Evolutionary conservation across 306 rosid species (phyloP).

Genomic region (Clitoria ternatea): DNA sequence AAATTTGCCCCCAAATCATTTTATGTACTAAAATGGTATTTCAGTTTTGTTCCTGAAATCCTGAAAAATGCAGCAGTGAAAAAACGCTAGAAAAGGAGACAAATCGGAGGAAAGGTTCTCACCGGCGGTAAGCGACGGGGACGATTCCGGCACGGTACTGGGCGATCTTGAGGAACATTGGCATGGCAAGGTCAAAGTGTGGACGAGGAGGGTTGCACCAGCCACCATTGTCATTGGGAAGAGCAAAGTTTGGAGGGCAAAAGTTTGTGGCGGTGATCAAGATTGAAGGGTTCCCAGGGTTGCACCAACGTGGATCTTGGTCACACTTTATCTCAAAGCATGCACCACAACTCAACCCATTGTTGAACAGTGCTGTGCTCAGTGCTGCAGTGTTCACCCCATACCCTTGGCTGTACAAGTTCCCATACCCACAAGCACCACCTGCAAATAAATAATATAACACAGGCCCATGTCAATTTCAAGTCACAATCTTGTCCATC

Average conservation of each 20-base stretch:
- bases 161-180: constrained; percentile 95
- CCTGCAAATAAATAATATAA: constrained; percentile 31
- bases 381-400: constrained; percentile 92
- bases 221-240: constrained; percentile 82
- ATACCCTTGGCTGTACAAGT: constrained; percentile 93
- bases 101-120: constrained; percentile 6
- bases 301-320: constrained; percentile 76
- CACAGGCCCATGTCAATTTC: too few relatives aligned
- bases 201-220: constrained; percentile 98
- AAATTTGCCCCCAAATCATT: too few relatives aligned
- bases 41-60: too few relatives aligned
- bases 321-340: constrained; percentile 89
- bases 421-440: constrained; percentile 94
- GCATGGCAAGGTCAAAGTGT: constrained; percentile 98
- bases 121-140: constrained; percentile 93
- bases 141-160: constrained; percentile 96
- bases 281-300: constrained; percentile 85
- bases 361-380: constrained; percentile 93
- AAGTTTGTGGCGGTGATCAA: constrained; percentile 87
- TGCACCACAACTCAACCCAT: constrained; percentile 79
- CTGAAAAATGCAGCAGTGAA: too few relatives aligned
- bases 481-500: neutral
- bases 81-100: neutral
- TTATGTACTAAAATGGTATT: too few relatives aligned
- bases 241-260: constrained; percentile 92